These are phyloP conservation scores for Apiotrichum brassicae DNA, from an alignment of 1,284 basidiomycete species.

Conservation along the genomic window DNA sequence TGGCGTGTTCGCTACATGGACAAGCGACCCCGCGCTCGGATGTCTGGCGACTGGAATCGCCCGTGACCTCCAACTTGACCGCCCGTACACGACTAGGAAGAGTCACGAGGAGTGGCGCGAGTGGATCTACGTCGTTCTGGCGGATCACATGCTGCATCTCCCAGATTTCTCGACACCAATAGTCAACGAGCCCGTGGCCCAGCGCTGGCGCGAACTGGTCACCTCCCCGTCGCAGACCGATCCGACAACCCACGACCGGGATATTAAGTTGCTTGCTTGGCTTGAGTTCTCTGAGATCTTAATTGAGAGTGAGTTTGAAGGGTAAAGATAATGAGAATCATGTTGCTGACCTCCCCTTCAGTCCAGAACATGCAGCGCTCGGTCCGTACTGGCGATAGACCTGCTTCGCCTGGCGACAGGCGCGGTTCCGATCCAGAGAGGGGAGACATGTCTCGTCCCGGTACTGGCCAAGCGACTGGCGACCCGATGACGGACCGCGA, in stretches of 20 bases:
- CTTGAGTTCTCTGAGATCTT: constrained; percentile 43
- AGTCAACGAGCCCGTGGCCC: constrained; percentile 27
- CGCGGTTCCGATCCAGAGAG: constrained; percentile 1
- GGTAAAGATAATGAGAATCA: neutral
- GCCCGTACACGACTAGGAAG: constrained; percentile 18
- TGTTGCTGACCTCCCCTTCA: neutral
- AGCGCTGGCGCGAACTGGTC: constrained; percentile 38
- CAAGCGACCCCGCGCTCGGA: constrained; percentile 32
- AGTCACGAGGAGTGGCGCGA: constrained; percentile 43
- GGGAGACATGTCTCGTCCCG: neutral
- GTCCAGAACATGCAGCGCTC: constrained; percentile 6
- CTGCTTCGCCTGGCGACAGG: constrained; percentile 1
- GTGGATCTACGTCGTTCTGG: constrained; percentile 42
- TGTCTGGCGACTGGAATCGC: constrained; percentile 36
- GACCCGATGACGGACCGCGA: constrained; percentile 1
- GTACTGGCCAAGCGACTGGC: neutral
- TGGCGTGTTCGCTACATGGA: constrained; percentile 44
- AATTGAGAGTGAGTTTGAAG: constrained; percentile 34
- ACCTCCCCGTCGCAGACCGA: constrained; percentile 18
- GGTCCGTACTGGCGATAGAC: neutral
- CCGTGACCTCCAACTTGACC: constrained; percentile 27
- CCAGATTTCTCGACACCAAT: constrained; percentile 34
- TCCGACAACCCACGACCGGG: constrained; percentile 37
- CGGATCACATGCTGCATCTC: constrained; percentile 38
- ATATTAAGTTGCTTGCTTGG: constrained; percentile 45